phyloP scores from a whole-genome alignment of 2,329 filamentous ascomycete species.

The Metarhizium album region DNA sequence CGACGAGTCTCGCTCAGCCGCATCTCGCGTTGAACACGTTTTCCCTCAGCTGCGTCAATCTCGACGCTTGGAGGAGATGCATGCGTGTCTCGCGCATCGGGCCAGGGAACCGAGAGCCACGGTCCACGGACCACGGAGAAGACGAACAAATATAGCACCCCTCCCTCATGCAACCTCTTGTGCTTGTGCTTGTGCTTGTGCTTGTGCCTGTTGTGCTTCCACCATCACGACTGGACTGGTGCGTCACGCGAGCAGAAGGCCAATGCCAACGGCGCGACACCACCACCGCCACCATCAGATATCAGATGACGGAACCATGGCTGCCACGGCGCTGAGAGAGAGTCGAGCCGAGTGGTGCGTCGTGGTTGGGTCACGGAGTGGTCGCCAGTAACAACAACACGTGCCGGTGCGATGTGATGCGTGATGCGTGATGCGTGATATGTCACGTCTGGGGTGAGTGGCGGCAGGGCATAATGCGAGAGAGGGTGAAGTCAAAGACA shows the following conservation, averaged over 20 bases:
- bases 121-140: background rate
- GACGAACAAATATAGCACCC: background rate
- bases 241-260: conserved; percentile 4
- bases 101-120: too few species aligned
- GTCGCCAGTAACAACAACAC: background rate
- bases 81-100: background rate
- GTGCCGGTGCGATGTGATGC: background rate
- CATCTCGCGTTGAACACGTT: background rate
- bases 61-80: background rate
- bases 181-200: background rate
- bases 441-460: background rate
- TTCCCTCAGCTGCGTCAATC: background rate
- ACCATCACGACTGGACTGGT: conserved; percentile 4
- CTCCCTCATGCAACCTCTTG: background rate
- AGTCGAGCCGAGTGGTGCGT: background rate
- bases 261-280: background rate
- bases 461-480: too few species aligned
- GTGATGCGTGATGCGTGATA: background rate
- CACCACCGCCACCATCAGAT: background rate
- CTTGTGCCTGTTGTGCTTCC: background rate
- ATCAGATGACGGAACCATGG: conserved; percentile 1
- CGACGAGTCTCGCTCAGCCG: background rate
- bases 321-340: background rate
- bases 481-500: too few species aligned
- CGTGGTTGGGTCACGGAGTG: background rate